Percentiles rank a stretch among this genome's conserved stretches.
Conservation (phyloP, 2,329 filamentous ascomycete genomes). For the Paracoccidioides lutzii region DNA sequence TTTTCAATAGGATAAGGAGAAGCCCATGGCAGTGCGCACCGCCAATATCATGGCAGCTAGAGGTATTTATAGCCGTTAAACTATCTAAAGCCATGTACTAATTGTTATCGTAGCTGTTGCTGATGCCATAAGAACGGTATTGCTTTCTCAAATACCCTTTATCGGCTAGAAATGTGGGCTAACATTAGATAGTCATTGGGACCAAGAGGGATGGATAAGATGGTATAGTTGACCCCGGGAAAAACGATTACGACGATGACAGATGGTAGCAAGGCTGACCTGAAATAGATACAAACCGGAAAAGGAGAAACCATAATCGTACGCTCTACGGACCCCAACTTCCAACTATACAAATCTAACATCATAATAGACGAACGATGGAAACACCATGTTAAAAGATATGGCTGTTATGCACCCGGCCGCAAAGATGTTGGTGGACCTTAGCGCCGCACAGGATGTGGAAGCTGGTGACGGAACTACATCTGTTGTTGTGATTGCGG, state of each 20-base stretch:
- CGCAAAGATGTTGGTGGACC: slow-evolving; percentile 96
- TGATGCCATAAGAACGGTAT: slow-evolving; percentile 83
- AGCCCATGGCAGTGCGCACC: slow-evolving; percentile 91
- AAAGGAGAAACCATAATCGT: slow-evolving; percentile 93
- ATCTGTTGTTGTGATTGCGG: slow-evolving; percentile 94
- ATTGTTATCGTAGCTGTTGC: slow-evolving; percentile 58
- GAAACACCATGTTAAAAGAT: slow-evolving; percentile 97
- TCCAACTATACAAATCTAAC: slow-evolving; percentile 1
- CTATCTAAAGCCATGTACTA: slow-evolving; percentile 14
- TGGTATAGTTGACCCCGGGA: slow-evolving; percentile 38
- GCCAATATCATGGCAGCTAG: slow-evolving; percentile 94
- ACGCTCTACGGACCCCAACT: slow-evolving; percentile 15
- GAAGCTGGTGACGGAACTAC: slow-evolving; percentile 98
- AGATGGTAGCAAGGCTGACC: slow-evolving; percentile 14
- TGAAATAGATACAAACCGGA: slow-evolving; percentile 64
- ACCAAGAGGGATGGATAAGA: slow-evolving; percentile 97
- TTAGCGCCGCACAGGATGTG: slow-evolving; percentile 93
- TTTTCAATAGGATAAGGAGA: slow-evolving; percentile 64
- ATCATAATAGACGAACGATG: slow-evolving; percentile 67
- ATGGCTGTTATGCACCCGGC: slow-evolving; percentile 99
- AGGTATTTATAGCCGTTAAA: slow-evolving; percentile 44
- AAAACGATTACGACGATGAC: neutral
- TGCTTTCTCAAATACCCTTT: slow-evolving; percentile 16
- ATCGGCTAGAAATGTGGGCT: slow-evolving; percentile 22
- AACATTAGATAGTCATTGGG: slow-evolving; percentile 56